Evolutionary conservation across 2,329 filamentous ascomycete genomes (phyloP), one percentile per base, ranked within the genome.

Genomic region (Fusarium scirpi): DNA sequence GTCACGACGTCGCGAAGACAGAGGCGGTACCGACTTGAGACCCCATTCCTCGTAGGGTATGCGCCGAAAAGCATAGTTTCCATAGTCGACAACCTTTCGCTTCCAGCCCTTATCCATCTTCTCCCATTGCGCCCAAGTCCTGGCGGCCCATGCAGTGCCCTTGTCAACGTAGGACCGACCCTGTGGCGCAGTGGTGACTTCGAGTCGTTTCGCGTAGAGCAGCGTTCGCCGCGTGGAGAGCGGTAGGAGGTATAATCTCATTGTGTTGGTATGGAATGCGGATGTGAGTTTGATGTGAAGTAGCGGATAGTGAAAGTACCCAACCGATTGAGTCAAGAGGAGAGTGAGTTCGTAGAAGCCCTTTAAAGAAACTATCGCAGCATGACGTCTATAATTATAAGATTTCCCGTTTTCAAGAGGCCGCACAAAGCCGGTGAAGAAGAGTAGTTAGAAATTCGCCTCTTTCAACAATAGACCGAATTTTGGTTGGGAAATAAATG

Each of bases 21-120:
- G 85, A 24, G 94, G 91, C 46, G 96, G 96, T 55, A 99, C 91
- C 38, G 94, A 97, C 83, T 98, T 98, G 72, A 99, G 86, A 1
- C 93, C 94, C 96, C 96, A 99, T 90, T 99, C 96, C 82, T 98
- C 93, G 79, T 93, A 98, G 5, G 96, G 93, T 76, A 99, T 97
- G 68, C 93, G 89, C 74, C 93, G 90, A 66, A 99, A 88, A 18
- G 93, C 89, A 51, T 89, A 85, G 82, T 99, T 98, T 59, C 96
- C 96, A 80, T 95, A 97, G 63, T 87, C 86, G 55, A 96, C 95
- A 22, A 98, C 86, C 74, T 89, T 89, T 78, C 92, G 94, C 84
- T 98, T 94, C 96, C 96, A 98, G 57, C 93, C 92, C 46, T 85
- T 85, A 20, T 94, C 90, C 72, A 91, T 91, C 79, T 91, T 90